phyloP scores from a whole-genome alignment of 208 protist species.

The Trypanosoma lewisi region DNA sequence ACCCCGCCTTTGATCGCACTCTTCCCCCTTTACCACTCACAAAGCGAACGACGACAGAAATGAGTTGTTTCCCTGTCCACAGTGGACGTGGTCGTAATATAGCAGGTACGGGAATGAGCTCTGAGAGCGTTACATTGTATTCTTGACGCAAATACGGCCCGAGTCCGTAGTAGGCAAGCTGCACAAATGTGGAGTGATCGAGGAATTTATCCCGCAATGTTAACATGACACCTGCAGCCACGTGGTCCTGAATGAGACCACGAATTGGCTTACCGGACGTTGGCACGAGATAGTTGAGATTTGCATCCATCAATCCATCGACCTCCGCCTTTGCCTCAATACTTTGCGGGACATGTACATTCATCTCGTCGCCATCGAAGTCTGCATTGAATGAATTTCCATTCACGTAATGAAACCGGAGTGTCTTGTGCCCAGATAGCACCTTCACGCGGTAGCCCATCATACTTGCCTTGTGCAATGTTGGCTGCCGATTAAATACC shows the following conservation, averaged over 20 bases:
- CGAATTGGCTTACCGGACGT: conserved; percentile 97
- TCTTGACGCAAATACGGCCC: conserved; percentile 69
- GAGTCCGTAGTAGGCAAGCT: conserved; percentile 93
- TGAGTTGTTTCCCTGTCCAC: conserved; percentile 99
- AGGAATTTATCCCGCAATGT: conserved; percentile 97
- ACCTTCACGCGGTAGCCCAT: conserved; percentile 96
- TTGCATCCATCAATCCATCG: conserved; percentile 91
- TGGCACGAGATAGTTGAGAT: conserved; percentile 96
- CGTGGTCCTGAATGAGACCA: conserved; percentile 99
- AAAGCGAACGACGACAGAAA: conserved; percentile 85
- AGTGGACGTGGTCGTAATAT: conserved; percentile 93
- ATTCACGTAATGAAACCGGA: conserved; percentile 99
- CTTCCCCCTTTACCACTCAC: conserved; percentile 49
- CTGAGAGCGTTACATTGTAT: conserved; percentile 49
- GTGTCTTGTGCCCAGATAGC: conserved; percentile 92
- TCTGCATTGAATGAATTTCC: conserved; percentile 99
- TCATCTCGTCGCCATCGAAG: conserved; percentile 99
- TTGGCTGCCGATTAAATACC: conserved; percentile 99
- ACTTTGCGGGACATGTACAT: conserved; percentile 99
- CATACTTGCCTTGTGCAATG: conserved; percentile 99
- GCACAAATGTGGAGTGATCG: conserved; percentile 85
- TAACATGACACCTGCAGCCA: conserved; percentile 96
- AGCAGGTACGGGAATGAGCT: conserved; percentile 87
- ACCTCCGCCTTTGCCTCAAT: conserved; percentile 94
- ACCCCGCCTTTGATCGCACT: neutral